phyloP scores from a whole-genome alignment of 139 green algal genomes.

The Chlamydomonas eustigma region DNA sequence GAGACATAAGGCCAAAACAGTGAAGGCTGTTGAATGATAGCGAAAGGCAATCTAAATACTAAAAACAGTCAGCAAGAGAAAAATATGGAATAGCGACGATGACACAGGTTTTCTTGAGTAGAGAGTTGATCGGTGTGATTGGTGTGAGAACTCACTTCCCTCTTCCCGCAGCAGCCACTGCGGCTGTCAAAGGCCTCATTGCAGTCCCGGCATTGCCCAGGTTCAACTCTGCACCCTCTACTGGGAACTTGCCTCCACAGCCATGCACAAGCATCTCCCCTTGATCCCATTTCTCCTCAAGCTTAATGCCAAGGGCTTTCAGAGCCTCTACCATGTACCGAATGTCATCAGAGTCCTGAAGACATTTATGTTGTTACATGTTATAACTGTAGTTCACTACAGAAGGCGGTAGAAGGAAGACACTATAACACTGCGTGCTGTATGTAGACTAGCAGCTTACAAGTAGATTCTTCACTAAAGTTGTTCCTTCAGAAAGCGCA shows the following conservation, averaged over 20 bases:
- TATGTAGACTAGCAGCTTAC: too few relatives aligned
- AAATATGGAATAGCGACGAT: too few relatives aligned
- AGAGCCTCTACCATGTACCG: conserved; percentile 91
- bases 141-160: conserved; percentile 63
- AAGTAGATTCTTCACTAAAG: conserved; percentile 90
- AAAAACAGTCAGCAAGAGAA: too few relatives aligned
- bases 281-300: conserved; percentile 78
- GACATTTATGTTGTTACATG: too few relatives aligned
- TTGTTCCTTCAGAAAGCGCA: conserved; percentile 83
- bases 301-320: conserved; percentile 76
- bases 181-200: conserved; percentile 95
- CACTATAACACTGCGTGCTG: too few relatives aligned
- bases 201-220: conserved; percentile 97
- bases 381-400: too few relatives aligned
- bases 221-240: conserved; percentile 73
- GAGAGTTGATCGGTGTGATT: too few relatives aligned
- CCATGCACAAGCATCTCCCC: conserved; percentile 65
- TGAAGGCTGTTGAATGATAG: too few relatives aligned
- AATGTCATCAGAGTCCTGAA: conserved; percentile 92
- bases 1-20: too few relatives aligned
- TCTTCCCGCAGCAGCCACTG: conserved; percentile 88
- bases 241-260: conserved; percentile 82
- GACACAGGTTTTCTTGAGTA: too few relatives aligned
- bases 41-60: too few relatives aligned
- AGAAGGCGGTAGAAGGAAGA: too few relatives aligned